A percentile compares a stretch with the other conserved stretches of the same genome.
Conservation (phyloP, 768 basidiomycete species). For the Leccinum fibrillosum region DNA sequence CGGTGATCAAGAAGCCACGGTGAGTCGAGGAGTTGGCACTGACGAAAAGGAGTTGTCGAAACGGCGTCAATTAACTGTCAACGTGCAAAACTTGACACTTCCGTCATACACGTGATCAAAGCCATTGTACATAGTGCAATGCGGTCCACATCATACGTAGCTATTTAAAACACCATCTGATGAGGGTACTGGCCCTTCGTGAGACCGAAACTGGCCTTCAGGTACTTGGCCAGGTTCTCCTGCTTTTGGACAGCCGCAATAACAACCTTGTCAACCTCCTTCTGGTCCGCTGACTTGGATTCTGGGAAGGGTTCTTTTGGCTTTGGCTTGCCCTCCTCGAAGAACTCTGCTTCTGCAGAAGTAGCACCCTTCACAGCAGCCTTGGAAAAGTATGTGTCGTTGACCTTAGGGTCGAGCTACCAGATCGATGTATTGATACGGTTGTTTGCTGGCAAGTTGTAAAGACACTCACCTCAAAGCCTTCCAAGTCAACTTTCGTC, state of each 20-base stretch:
- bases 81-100: not conserved
- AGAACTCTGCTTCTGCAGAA: slow-evolving; percentile 97
- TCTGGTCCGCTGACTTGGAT: slow-evolving; percentile 88
- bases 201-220: slow-evolving; percentile 88
- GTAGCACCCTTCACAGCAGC: slow-evolving; percentile 59
- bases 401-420: slow-evolving; percentile 85
- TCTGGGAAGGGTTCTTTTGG: slow-evolving; percentile 83
- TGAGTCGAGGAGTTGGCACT: not conserved
- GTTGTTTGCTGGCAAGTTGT: not conserved
- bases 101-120: slow-evolving; percentile 11
- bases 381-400: slow-evolving; percentile 94
- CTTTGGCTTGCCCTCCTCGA: slow-evolving; percentile 90
- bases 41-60: not conserved
- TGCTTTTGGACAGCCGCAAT: slow-evolving; percentile 86
- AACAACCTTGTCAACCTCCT: slow-evolving; percentile 76
- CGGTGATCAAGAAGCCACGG: slow-evolving; percentile 1
- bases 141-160: not conserved
- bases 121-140: slow-evolving; percentile 18
- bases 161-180: slow-evolving; percentile 78
- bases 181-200: slow-evolving; percentile 98
- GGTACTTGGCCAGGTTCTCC: slow-evolving; percentile 88
- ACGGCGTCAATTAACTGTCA: not conserved
- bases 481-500: slow-evolving; percentile 81
- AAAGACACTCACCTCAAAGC: slow-evolving; percentile 57
- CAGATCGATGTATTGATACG: not conserved